A percentile compares a stretch with the other conserved stretches of the same genome.
Conservation (phyloP, 345 rosid species). For the Isatis tinctoria region DNA sequence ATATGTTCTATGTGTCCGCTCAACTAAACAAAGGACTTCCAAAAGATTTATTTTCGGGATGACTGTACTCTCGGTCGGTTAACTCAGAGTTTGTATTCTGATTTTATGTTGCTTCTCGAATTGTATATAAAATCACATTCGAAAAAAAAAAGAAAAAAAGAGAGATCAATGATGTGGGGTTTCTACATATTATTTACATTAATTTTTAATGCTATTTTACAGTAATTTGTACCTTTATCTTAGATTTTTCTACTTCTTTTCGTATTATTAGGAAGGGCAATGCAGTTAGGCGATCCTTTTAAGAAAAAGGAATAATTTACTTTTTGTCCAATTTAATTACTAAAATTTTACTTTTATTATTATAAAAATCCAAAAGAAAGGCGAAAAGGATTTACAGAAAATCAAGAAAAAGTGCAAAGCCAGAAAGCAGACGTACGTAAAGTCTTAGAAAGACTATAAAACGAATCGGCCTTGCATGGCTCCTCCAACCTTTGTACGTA, state of each 20-base stretch:
- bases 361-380: background rate
- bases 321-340: background rate
- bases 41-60: too few species aligned
- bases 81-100: too few species aligned
- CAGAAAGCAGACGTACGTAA: conserved; percentile 16
- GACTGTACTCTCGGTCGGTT: too few species aligned
- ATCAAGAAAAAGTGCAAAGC: conserved; percentile 25
- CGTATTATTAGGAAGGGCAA: background rate
- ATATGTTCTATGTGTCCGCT: too few species aligned
- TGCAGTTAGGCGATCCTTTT: conserved; percentile 7
- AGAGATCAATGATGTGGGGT: too few species aligned
- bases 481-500: conserved; percentile 15
- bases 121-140: too few species aligned
- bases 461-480: conserved; percentile 19
- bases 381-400: conserved; percentile 6
- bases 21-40: too few species aligned
- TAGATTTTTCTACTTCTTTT: background rate
- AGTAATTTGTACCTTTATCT: too few species aligned
- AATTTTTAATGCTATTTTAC: too few species aligned
- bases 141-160: too few species aligned
- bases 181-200: too few species aligned
- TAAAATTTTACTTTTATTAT: background rate
- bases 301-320: background rate
- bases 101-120: too few species aligned
- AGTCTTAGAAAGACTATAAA: conserved; percentile 13